Percentiles rank a stretch among this genome's conserved stretches.
phyloP scores from a whole-genome alignment of 768 basidiomycete species.

The Steccherinum ochraceum region DNA sequence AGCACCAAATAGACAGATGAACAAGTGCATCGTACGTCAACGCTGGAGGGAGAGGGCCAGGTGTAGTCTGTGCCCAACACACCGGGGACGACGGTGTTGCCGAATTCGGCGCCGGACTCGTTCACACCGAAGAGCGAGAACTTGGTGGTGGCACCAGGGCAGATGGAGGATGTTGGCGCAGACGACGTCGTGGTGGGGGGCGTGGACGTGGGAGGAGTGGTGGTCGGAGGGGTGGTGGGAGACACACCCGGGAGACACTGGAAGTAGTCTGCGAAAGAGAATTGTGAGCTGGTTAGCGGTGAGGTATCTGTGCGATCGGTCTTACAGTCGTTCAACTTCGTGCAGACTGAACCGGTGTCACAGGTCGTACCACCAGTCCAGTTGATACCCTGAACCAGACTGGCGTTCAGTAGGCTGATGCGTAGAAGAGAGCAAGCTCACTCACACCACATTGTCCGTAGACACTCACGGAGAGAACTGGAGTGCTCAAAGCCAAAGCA shows the following conservation, averaged over 20 bases:
- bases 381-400: slow-evolving; percentile 24
- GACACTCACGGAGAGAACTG: slow-evolving; percentile 27
- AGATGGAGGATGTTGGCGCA: slow-evolving; percentile 15
- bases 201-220: slow-evolving; percentile 23
- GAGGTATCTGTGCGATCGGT: neutral
- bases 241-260: slow-evolving; percentile 38
- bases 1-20: neutral
- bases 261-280: slow-evolving; percentile 32
- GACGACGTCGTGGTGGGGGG: slow-evolving; percentile 22
- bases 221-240: slow-evolving; percentile 18
- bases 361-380: slow-evolving; percentile 41
- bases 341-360: slow-evolving; percentile 37
- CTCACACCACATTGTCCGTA: slow-evolving; percentile 45
- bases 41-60: slow-evolving; percentile 37
- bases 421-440: neutral
- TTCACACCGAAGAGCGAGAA: slow-evolving; percentile 62
- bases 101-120: slow-evolving; percentile 59
- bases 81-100: slow-evolving; percentile 42
- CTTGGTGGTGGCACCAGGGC: slow-evolving; percentile 40
- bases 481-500: slow-evolving; percentile 17
- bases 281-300: neutral
- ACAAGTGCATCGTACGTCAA: slow-evolving; percentile 26
- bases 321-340: slow-evolving; percentile 35
- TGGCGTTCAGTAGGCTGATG: neutral
- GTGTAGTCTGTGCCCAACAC: slow-evolving; percentile 37